Percentiles rank a stretch among this genome's conserved stretches.
These are phyloP conservation scores for Phialophora verrucosa DNA, from an alignment of 2,329 filamentous ascomycete species.

Conservation along the genomic window DNA sequence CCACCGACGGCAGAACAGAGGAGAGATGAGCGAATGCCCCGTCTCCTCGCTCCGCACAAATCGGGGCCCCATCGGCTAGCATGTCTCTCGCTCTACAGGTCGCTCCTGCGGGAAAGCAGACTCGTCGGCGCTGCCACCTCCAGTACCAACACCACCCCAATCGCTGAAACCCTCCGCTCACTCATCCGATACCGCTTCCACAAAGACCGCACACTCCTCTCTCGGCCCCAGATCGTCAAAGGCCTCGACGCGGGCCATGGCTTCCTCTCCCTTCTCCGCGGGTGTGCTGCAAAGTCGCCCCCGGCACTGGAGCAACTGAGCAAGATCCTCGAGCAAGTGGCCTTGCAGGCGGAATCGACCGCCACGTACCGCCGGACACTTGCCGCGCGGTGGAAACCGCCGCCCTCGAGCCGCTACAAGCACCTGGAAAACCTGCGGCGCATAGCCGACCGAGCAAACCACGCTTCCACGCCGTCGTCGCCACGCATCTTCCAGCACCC, in stretches of 20 bases:
- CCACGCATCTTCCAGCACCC: slow-evolving; percentile 35
- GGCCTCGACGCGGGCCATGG: slow-evolving; percentile 51
- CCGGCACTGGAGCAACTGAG: slow-evolving; percentile 23
- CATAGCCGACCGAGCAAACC: slow-evolving; percentile 20
- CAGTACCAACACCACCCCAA: slow-evolving; percentile 25
- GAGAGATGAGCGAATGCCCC: slow-evolving; percentile 46
- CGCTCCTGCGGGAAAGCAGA: slow-evolving; percentile 51
- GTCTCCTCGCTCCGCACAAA: slow-evolving; percentile 43
- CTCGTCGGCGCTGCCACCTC: slow-evolving; percentile 40
- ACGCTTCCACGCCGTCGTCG: slow-evolving; percentile 15
- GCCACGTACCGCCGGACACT: slow-evolving; percentile 12
- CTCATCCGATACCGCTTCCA: slow-evolving; percentile 48
- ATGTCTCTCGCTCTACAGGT: slow-evolving; percentile 53
- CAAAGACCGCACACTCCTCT: slow-evolving; percentile 47
- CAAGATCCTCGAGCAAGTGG: slow-evolving; percentile 24
- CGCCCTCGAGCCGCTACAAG: slow-evolving; percentile 6
- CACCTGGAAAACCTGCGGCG: slow-evolving; percentile 27
- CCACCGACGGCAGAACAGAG: neutral
- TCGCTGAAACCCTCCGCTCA: slow-evolving; percentile 37
- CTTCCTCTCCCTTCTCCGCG: slow-evolving; percentile 37
- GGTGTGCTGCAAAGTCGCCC: slow-evolving; percentile 21
- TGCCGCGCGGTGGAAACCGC: slow-evolving; percentile 25
- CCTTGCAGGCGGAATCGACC: slow-evolving; percentile 17
- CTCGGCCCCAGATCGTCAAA: slow-evolving; percentile 48
- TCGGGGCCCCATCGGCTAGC: slow-evolving; percentile 53